Evolutionary conservation across 2,329 filamentous ascomycete genomes (phyloP), one percentile per base, ranked within the genome.

Genomic region (Ceratocystis alfenasii): DNA sequence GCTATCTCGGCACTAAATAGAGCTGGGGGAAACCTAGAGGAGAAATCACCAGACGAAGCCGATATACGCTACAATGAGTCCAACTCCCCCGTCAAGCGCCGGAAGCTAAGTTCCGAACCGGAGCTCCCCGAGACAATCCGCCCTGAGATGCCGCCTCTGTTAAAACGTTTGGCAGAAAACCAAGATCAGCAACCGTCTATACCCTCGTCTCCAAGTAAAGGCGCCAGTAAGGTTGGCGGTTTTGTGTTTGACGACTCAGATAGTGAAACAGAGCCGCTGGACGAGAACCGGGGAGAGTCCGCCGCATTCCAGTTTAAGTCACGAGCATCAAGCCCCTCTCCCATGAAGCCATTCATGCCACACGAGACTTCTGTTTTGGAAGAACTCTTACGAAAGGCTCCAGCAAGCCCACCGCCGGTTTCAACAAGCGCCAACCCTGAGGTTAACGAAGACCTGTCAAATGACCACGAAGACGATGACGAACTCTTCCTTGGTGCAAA

Each of bases 191-290:
- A 59, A 17, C 71, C 17, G 55, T 69, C 2, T 64, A 1, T 70
- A 70, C 7, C n/a, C 65, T 12, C 65, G 68, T n/a, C 45, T 64
- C 12, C 70, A 66, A 12, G 63, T 68, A 22, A 68, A 72, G 0
- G 72, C 72, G 59, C 8, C 4, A 67, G 53, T 41, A 62, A 44
- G 33, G 55, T 66, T 28, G 65, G 36, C 12, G 65, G 57, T 0
- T 92, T 92, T 70, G 72, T 91, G 50, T 82, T 88, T 66, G 87
- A 90, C 66, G 87, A 90, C 68, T 90, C 87, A 0, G 83, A 85
- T 62, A 81, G 79, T 63, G 83, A 82, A 60, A 75, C 75, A 20
- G 77, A 78, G n/a, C 30, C 55, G 8, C 55, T 59, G 30, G 28
- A 30, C 8, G 55, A 17, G 5, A n/a, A 2, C 2, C 70, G 72